phyloP scores from a whole-genome alignment of 2,329 filamentous ascomycete species.

The Blastomyces parvus region DNA sequence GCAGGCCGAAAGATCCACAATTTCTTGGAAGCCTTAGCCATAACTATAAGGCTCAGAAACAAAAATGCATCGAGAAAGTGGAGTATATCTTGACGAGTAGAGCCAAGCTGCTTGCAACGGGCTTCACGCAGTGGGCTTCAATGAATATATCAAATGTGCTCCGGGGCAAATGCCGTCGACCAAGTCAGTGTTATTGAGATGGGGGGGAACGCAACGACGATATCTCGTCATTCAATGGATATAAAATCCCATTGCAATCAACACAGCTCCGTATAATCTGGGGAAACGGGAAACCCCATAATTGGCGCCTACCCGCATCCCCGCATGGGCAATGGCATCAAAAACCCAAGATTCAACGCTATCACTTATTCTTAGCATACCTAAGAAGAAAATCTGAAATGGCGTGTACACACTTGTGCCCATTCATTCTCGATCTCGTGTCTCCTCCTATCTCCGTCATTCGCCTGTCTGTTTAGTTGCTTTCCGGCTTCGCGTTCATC shows the following conservation, averaged over 20 bases:
- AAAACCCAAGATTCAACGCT: not conserved
- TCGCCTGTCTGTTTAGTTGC: not conserved
- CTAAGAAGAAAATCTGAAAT: not conserved
- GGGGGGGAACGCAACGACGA: not conserved
- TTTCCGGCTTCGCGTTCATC: not conserved
- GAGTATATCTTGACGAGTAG: not conserved
- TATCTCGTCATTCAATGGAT: not conserved
- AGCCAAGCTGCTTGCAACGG: not conserved
- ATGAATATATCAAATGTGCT: not conserved
- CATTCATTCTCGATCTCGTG: not conserved
- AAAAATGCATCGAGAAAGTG: not conserved
- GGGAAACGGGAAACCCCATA: not conserved
- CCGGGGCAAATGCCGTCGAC: not conserved
- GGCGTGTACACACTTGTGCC: not conserved
- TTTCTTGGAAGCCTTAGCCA: too few species aligned
- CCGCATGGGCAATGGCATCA: not conserved
- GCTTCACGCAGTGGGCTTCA: not conserved
- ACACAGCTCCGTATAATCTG: not conserved
- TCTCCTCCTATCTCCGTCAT: not conserved
- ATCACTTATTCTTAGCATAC: not conserved
- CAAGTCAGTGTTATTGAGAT: not conserved
- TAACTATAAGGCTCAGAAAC: not conserved
- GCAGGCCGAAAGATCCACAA: not conserved
- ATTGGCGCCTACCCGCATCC: not conserved
- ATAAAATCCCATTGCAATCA: not conserved